Percentiles rank a stretch among this genome's conserved stretches.
These are phyloP conservation scores for Melianthus villosus DNA, from an alignment of 441 rosid genomes.

Conservation along the genomic window DNA sequence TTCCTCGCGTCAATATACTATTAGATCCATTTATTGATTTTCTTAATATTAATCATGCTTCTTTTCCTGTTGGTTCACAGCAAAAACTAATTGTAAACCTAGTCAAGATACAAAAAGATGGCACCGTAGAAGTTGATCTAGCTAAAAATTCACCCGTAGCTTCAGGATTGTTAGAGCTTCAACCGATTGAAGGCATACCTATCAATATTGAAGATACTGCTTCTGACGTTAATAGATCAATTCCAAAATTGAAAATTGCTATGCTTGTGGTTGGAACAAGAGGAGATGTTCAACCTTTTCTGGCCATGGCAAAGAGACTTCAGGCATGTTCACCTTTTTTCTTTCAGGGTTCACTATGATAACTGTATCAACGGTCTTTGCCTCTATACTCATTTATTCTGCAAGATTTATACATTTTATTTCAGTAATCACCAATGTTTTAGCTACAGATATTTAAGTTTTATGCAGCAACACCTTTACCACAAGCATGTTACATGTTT, in stretches of 20 bases:
- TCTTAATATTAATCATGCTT: conserved; percentile 8
- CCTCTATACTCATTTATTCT: too few species aligned
- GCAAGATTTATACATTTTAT: too few species aligned
- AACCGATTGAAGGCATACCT: conserved; percentile 31
- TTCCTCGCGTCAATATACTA: neutral
- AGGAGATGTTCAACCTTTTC: conserved; percentile 94
- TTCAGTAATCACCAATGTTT: too few species aligned
- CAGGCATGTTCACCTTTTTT: conserved; percentile 36
- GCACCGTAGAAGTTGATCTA: conserved; percentile 84
- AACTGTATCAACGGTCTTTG: too few species aligned
- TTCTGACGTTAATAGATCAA: conserved; percentile 29
- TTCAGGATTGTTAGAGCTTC: conserved; percentile 65
- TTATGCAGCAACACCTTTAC: too few species aligned
- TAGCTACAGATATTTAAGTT: too few species aligned
- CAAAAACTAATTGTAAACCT: conserved; percentile 69
- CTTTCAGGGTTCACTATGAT: neutral
- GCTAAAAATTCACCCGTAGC: conserved; percentile 49
- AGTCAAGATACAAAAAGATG: conserved; percentile 80
- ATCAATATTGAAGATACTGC: conserved; percentile 21
- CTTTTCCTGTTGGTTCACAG: conserved; percentile 25
- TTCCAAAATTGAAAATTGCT: conserved; percentile 64
- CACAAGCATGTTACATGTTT: too few species aligned
- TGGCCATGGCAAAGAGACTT: conserved; percentile 89
- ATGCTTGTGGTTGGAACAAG: conserved; percentile 95
- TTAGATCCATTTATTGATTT: neutral